A percentile compares a stretch with the other conserved stretches of the same genome.
Evolutionary conservation across 805 yeast genomes (phyloP).

Genomic region (Yamadazyma nakazawae): DNA sequence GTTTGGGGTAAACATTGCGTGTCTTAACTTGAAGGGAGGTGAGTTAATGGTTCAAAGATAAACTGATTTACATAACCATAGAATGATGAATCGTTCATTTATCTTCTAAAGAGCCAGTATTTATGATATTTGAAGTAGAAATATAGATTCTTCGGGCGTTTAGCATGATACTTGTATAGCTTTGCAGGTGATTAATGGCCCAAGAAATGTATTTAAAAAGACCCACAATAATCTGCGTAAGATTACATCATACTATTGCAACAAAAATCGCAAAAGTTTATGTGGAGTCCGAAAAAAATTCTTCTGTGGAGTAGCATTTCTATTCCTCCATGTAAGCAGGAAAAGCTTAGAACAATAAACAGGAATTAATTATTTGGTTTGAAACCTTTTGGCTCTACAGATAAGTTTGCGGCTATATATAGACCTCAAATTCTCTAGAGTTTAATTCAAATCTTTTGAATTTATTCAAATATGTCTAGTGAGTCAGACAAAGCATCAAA

Average conservation of each 20-base stretch:
- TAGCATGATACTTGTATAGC: not conserved
- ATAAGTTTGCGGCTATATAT: not conserved
- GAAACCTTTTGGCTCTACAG: not conserved
- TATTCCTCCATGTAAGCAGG: not conserved
- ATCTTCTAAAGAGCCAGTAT: not conserved
- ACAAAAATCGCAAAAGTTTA: constrained; percentile 1
- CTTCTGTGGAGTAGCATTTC: not conserved
- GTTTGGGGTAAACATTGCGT: constrained; percentile 5
- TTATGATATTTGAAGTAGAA: not conserved
- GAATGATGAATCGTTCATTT: no score
- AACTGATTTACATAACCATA: no score
- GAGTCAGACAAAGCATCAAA: constrained; percentile 9
- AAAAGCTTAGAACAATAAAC: no score
- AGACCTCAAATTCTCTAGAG: not conserved
- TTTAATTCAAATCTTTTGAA: not conserved
- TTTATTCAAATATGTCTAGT: constrained; percentile 1
- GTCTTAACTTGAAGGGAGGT: not conserved
- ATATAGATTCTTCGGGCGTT: not conserved
- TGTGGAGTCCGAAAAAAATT: not conserved
- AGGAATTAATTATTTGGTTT: not conserved
- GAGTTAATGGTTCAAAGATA: not conserved
- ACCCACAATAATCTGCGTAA: not conserved
- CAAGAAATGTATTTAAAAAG: not conserved
- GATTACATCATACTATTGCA: constrained; percentile 4
- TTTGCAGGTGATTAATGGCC: not conserved